Evolutionary conservation across 2,329 filamentous ascomycete genomes (phyloP), one percentile per base, ranked within the genome.

Genomic region (Thelonectria olida): DNA sequence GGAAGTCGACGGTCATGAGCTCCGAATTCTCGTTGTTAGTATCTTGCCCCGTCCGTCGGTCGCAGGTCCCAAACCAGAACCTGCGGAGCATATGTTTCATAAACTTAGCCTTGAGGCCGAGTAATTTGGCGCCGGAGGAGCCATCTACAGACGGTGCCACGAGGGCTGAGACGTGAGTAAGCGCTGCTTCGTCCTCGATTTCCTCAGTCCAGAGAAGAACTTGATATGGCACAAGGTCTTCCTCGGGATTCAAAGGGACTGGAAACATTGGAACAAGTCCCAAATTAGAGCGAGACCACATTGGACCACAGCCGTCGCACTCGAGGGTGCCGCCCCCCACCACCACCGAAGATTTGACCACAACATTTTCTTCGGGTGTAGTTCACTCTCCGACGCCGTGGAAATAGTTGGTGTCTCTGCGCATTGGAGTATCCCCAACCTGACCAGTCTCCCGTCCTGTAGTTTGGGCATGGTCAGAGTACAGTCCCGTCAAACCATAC

Each of bases 361-460:
- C 7, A 54, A 10, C 4, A 47, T 12, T 4, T 13, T 47, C 7
- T 38, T 19, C 9, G 28, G 28, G 28, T 19, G 19, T 10, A n/a
- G 36, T 45, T 39, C 15, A 8, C 10, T 7, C 2, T 25, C 4
- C 17, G 5, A 10, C 10, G 51, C 12, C 10, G 23, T 13, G 5
- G 15, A 3, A n/a, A n/a, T 13, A 5, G 7, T 27, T 4, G 10
- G 9, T 8, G 20, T 23, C 10, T 31, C 53, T 23, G 39, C 39
- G 8, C 23, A 15, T 28, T 58, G 31, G n/a, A 58, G 22, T 34
- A 48, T 45, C 2, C 54, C 54, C 4, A 63, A 5, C 13, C 51
- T 28, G 5, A 44, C 20, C 12, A 53, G 48, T 7, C 42, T 39
- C 5, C 61, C 51, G 20, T 63, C 56, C 61, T 63, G 15, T 13